Base-by-base conservation (phyloP, 768 basidiomycete genomes). In the Lactifluus hygrophoroides region DNA sequence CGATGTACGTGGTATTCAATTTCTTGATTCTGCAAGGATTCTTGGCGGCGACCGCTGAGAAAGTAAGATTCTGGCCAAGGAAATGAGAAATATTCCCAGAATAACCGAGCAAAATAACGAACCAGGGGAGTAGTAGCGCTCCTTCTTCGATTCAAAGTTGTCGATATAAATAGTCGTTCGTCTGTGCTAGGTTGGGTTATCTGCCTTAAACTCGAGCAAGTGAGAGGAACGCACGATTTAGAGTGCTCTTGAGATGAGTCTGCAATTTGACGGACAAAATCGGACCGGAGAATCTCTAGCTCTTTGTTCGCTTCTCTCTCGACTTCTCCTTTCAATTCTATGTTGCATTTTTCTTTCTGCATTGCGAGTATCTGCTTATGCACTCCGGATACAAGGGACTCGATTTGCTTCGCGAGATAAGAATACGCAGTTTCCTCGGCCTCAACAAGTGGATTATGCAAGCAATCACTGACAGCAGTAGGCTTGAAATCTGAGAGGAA, bases 341-440 rank as follows among this genome's bases (percentile, higher is more conserved):
- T 45, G 9, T 49, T 40, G 27, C 55, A 58, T 6, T 54, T 61
- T 0, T 35, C 54, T 14, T 56, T 49, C 50, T 66, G 66, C 0
- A 45, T 57, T 7, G 45, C 5, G 9, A 46, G 30, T 1, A 62
- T 58, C n/a, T 57, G 46, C 0, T 25, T 17, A 0, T 55, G 16
- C 1, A 57, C 34, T 0, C 53, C 51, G 16, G 51, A 23, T 32
- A 44, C 58, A 25, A 56, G 49, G 3, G 38, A 46, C 0, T 54
- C 38, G 17, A 66, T 17, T n/a, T 10, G 21, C 7, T 28, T 35
- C 14, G n/a, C 8, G 14, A 67, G 52, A 38, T 56, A 49, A 17
- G 35, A 7, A 9, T 34, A 47, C 1, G 64, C 64, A 0, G 30
- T 23, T 30, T 28, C 28, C 38, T 57, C 35, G 3, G 42, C 52